These are phyloP conservation scores for Fusarium coicis DNA, from an alignment of 2,329 filamentous ascomycete species.

Conservation along the genomic window DNA sequence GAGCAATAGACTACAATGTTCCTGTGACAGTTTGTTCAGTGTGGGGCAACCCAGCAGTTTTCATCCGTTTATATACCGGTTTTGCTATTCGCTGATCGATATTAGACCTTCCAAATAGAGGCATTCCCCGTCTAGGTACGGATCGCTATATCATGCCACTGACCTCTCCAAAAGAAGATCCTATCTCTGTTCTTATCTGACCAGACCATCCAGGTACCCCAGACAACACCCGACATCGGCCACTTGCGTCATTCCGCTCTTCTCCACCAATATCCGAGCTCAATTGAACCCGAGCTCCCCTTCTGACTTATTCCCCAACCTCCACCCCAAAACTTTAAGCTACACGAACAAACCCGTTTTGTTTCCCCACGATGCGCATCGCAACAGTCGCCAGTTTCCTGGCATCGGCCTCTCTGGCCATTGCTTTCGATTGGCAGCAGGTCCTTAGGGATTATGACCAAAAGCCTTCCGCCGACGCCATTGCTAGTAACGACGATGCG, in stretches of 20 bases:
- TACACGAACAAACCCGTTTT: slow-evolving; percentile 2
- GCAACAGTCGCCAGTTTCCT: slow-evolving; percentile 15
- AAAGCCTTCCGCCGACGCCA: neutral
- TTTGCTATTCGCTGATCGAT: neutral
- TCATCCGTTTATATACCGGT: neutral
- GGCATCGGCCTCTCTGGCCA: slow-evolving; percentile 24
- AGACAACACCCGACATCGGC: slow-evolving; percentile 29
- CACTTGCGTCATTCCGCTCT: slow-evolving; percentile 27
- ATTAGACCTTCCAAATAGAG: neutral
- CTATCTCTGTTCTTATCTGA: neutral
- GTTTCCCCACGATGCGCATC: slow-evolving; percentile 25
- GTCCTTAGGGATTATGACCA: slow-evolving; percentile 1
- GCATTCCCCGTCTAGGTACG: neutral
- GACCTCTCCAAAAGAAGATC: neutral
- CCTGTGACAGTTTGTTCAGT: neutral
- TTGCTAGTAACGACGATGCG: slow-evolving; percentile 16
- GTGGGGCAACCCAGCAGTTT: neutral
- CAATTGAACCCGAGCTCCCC: slow-evolving; percentile 21
- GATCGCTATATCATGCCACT: neutral
- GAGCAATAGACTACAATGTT: neutral
- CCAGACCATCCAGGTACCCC: slow-evolving; percentile 11
- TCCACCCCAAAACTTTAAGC: slow-evolving; percentile 5
- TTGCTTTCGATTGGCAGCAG: slow-evolving; percentile 24
- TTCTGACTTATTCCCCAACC: slow-evolving; percentile 6
- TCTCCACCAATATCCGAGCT: slow-evolving; percentile 28